These are phyloP conservation scores for Spergularia bocconei DNA, from an alignment of 148 eudicot species.

Conservation along the genomic window DNA sequence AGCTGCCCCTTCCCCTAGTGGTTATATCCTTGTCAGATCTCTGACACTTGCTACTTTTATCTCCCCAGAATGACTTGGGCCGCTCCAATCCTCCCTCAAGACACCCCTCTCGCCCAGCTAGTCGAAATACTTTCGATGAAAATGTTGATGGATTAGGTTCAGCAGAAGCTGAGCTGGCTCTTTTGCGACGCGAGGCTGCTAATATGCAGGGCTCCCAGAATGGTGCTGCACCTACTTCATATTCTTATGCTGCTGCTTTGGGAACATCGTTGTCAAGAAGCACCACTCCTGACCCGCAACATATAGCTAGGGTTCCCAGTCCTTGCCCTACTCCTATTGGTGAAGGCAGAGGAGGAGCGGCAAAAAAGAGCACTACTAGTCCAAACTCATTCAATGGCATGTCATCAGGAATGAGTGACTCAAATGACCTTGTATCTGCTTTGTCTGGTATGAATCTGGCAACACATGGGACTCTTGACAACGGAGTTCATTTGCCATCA, in stretches of 20 bases:
- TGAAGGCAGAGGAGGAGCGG: conserved; percentile 53
- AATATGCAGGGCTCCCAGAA: conserved; percentile 41
- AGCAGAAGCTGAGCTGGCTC: conserved; percentile 72
- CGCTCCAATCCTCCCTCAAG: conserved; percentile 64
- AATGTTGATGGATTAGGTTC: conserved; percentile 43
- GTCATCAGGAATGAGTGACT: conserved; percentile 44
- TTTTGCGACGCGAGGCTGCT: conserved; percentile 41
- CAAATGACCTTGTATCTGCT: conserved; percentile 64
- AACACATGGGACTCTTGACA: conserved; percentile 47
- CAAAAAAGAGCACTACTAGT: conserved; percentile 54
- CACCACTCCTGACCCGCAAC: conserved; percentile 93
- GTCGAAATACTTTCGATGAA: conserved; percentile 82
- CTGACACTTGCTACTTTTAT: conserved; percentile 9
- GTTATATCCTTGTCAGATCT: background rate
- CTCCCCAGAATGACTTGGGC: conserved; percentile 66
- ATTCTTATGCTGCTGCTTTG: conserved; percentile 87
- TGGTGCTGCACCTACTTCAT: conserved; percentile 49
- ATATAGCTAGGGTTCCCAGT: conserved; percentile 79
- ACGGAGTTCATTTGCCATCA: conserved; percentile 43
- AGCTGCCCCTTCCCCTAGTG: background rate
- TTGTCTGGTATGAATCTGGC: conserved; percentile 80
- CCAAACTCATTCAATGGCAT: conserved; percentile 59
- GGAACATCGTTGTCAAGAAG: conserved; percentile 88
- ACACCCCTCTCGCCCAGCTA: conserved; percentile 85
- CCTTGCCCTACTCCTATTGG: conserved; percentile 95